Conservation (phyloP, 1,284 basidiomycete species). For the Ceratobasidium sp. region DNA sequence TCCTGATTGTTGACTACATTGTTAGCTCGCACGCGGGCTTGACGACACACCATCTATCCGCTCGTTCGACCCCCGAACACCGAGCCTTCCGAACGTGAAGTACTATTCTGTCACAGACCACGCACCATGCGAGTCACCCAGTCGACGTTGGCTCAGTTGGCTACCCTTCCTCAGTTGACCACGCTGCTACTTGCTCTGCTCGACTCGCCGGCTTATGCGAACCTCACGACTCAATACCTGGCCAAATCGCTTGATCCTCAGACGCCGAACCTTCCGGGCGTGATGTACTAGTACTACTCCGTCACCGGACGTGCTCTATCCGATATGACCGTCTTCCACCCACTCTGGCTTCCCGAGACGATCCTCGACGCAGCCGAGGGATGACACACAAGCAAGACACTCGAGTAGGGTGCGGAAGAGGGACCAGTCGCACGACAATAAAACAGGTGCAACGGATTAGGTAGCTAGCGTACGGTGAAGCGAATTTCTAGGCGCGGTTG, state of each 20-base stretch:
- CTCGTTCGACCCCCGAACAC: too few species aligned
- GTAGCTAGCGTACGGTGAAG: constrained; percentile 93
- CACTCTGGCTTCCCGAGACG: constrained; percentile 96
- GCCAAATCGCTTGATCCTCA: constrained; percentile 90
- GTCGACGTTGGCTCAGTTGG: constrained; percentile 54
- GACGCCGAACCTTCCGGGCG: constrained; percentile 84
- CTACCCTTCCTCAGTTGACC: constrained; percentile 83
- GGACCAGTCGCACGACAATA: constrained; percentile 53
- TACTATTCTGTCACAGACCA: too few species aligned
- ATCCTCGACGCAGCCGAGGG: constrained; percentile 87
- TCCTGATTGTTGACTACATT: too few species aligned
- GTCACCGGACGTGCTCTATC: constrained; percentile 81
- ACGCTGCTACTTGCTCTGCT: constrained; percentile 91
- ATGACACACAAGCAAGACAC: not conserved
- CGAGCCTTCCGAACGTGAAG: too few species aligned
- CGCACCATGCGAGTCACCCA: too few species aligned
- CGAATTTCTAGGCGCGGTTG: constrained; percentile 90
- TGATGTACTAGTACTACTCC: constrained; percentile 95
- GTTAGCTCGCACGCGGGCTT: too few species aligned
- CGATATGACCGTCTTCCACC: constrained; percentile 88
- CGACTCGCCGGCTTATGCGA: constrained; percentile 97
- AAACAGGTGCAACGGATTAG: constrained; percentile 90
- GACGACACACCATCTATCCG: too few species aligned
- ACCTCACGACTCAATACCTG: constrained; percentile 90
- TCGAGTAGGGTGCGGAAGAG: constrained; percentile 34